Base-by-base conservation (phyloP, 1,139 yeast species). In the Blastobotrys proliferans region DNA sequence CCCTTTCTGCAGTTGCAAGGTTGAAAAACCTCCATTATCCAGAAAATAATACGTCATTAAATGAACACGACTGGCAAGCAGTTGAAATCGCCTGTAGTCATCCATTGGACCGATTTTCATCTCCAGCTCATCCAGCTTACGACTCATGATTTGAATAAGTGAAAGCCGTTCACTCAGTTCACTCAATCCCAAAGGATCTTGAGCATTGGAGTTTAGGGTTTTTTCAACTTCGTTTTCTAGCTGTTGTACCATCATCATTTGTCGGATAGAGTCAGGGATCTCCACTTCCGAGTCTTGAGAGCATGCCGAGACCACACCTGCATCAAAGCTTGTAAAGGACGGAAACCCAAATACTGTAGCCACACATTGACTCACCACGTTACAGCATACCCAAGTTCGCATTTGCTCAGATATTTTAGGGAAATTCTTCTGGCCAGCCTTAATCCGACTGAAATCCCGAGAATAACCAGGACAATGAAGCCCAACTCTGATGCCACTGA, bases 311-410 rank as follows among this genome's bases (percentile, higher is more conserved):
- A 83, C 70, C 3, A 83, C 76, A 0, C 90, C 76, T 14, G 85
- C 75, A 59, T 86, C 95, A 59, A 88, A 86, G 48, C 81, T 86
- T 1, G 85, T 88, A 62, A 88, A 87, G 0, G 95, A 87, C 0
- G 97, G 97, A 58, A 84, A 88, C 16, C 98, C 98, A 64, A 88
- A 88, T 8, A 94, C 83, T 1, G 95, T 80, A 1, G 96, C 95
- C 46, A 90, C 82, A 3, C 83, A 77, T 63, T 92, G 97, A 1
- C 95, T 83, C 0, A 86, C 94, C 24, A 85, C 75, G 59, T 92
- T 92, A 58, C 97, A 87, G 10, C 86, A 76, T n/a, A 87, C 77
- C 98, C 98, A 92, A 0, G 98, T 90, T 48, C 82, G 74, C 31
- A 82, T 73, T 56, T 86, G 95, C 62, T 92, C 97, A 24, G 76